These are phyloP conservation scores for Teunomyces aglyptinius DNA, from an alignment of 805 yeast genomes.

Conservation along the genomic window DNA sequence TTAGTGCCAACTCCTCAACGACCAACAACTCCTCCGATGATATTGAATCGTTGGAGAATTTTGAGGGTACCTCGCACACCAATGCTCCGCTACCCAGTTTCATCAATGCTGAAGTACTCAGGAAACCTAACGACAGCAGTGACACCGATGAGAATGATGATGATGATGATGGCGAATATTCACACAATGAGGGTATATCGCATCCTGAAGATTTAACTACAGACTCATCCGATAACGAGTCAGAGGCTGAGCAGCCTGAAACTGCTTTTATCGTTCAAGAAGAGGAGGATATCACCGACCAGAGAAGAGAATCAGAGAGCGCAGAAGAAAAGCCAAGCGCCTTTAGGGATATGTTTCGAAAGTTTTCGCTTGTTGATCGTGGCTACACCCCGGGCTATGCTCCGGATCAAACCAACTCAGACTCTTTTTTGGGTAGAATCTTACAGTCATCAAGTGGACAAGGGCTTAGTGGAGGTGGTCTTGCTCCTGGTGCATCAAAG, in stretches of 20 bases:
- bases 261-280: neutral
- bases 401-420: slow-evolving; percentile 26
- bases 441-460: slow-evolving; percentile 26
- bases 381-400: slow-evolving; percentile 21
- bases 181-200: neutral
- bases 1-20: slow-evolving; percentile 25
- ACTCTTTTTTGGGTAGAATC: slow-evolving; percentile 40
- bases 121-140: slow-evolving; percentile 5
- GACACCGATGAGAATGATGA: slow-evolving; percentile 13
- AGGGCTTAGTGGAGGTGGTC: slow-evolving; percentile 39
- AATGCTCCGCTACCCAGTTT: slow-evolving; percentile 23
- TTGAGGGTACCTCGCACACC: slow-evolving; percentile 1
- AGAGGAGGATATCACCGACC: slow-evolving; percentile 4
- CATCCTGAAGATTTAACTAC: neutral
- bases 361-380: slow-evolving; percentile 34
- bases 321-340: slow-evolving; percentile 12
- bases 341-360: slow-evolving; percentile 32
- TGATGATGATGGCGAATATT: slow-evolving; percentile 11
- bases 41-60: slow-evolving; percentile 2
- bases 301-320: slow-evolving; percentile 3
- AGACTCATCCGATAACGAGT: slow-evolving; percentile 1
- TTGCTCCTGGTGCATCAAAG: slow-evolving; percentile 39
- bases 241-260: slow-evolving; percentile 4
- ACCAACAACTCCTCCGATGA: slow-evolving; percentile 21
- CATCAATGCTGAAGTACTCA: slow-evolving; percentile 7